Evolutionary conservation across 768 basidiomycete genomes (phyloP).

Genomic region (Panaeolus papilionaceus): DNA sequence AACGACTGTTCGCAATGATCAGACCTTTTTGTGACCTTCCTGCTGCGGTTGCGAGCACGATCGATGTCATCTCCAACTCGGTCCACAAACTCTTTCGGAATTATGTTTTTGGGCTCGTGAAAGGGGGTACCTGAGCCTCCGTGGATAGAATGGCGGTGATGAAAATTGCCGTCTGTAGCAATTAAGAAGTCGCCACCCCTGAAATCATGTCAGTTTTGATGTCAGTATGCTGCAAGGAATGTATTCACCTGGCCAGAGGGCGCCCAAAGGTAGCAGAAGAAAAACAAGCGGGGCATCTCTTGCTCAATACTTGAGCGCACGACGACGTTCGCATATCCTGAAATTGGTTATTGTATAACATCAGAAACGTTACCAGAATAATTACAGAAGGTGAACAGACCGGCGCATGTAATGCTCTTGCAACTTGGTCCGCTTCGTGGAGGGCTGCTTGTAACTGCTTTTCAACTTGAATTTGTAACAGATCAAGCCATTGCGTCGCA

Average conservation of each 20-base stretch:
- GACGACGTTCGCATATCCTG: too few species aligned
- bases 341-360: too few species aligned
- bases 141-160: slow-evolving; percentile 37
- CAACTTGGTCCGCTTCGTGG: neutral
- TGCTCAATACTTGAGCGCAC: too few species aligned
- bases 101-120: slow-evolving; percentile 37
- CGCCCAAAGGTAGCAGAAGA: too few species aligned
- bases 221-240: too few species aligned
- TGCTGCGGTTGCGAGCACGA: slow-evolving; percentile 24
- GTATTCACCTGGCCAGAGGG: too few species aligned
- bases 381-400: too few species aligned
- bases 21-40: neutral
- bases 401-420: too few species aligned
- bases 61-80: slow-evolving; percentile 35
- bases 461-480: slow-evolving; percentile 22
- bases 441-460: slow-evolving; percentile 1
- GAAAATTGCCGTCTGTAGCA: slow-evolving; percentile 45
- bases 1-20: slow-evolving; percentile 41
- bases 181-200: slow-evolving; percentile 42
- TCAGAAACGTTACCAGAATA: too few species aligned
- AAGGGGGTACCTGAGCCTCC: slow-evolving; percentile 40
- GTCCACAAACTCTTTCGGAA: slow-evolving; percentile 42
- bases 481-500: slow-evolving; percentile 33
- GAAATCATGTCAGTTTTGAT: too few species aligned
- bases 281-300: too few species aligned